Evolutionary conservation across 768 basidiomycete species (phyloP), one percentile per base, ranked within the genome.

Genomic region (Pholiota conissans): DNA sequence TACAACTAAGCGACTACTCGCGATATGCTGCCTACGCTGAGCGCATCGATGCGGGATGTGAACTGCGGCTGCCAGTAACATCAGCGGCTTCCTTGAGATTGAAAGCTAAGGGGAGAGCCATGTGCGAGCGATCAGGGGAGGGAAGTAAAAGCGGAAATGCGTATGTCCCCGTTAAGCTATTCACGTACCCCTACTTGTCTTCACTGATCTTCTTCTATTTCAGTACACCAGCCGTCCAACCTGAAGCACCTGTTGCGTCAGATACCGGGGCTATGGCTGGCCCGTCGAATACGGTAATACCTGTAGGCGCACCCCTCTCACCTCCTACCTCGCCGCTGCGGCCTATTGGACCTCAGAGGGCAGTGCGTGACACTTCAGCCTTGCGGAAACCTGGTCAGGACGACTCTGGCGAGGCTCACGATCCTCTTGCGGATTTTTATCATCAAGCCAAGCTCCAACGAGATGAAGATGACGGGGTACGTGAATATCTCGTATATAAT

Each of bases 361-460:
- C n/a, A 34, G 45, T 35, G 27, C 54, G 53, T 20, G 27, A 52
- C 28, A 16, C 59, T 57, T 14, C 42, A 52, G 55, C 47, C 14
- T 30, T n/a, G 29, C 45, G 40, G 10, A 45, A 34, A 20, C 22
- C 52, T 32, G 26, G 20, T 28, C n/a, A 18, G 5, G 13, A 14
- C 16, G 42, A 48, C 39, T 42, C 24, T 7, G 39, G 51, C 29
- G 39, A 48, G 50, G 27, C 40, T 13, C 59, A 69, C 27, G 89
- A 91, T 65, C 87, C 89, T 0, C 72, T 91, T 52, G 81, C 81
- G 0, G 80, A 84, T 59, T 89, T 87, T 63, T 90, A 90, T 63
- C 76, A 72, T 3, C 71, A 77, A 61, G 89, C 87, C 2, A 78
- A 71, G 16, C 79, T 83, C 54, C 62, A 56, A 46, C 58, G 49